phyloP scores from a whole-genome alignment of 1,284 basidiomycete genomes.

The Leccinum angustisporum region DNA sequence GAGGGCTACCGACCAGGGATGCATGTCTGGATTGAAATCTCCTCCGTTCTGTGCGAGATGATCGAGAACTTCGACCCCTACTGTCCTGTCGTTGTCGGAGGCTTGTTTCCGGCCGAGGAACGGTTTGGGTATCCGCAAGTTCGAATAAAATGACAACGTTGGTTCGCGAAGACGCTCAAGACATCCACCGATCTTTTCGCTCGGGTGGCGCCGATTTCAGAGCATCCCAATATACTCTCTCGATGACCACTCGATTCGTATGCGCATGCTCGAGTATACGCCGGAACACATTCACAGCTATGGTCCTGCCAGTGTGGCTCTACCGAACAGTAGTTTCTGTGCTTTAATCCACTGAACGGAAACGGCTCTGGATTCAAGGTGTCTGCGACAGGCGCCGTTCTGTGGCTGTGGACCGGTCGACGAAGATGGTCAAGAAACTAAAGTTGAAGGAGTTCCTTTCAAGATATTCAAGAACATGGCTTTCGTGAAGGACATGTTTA shows the following conservation, averaged over 20 bases:
- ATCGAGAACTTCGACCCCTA: constrained; percentile 91
- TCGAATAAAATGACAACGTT: constrained; percentile 94
- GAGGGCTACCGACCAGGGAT: constrained; percentile 90
- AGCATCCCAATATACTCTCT: constrained; percentile 93
- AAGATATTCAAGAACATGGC: constrained; percentile 99
- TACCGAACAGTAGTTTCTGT: constrained; percentile 97
- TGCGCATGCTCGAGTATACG: constrained; percentile 99
- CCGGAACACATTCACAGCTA: constrained; percentile 99
- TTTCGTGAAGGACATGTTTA: constrained; percentile 99
- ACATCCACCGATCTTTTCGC: constrained; percentile 94
- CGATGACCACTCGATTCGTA: constrained; percentile 95
- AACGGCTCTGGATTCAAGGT: constrained; percentile 82
- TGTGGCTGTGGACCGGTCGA: constrained; percentile 86
- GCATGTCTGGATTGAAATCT: constrained; percentile 93
- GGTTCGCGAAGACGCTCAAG: constrained; percentile 92
- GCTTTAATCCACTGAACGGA: constrained; percentile 83
- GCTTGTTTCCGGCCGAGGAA: constrained; percentile 89
- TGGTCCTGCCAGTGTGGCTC: constrained; percentile 68
- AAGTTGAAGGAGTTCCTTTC: constrained; percentile 92
- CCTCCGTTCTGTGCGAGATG: constrained; percentile 86
- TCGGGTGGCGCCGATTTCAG: constrained; percentile 98
- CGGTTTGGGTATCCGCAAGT: constrained; percentile 93
- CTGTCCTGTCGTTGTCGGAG: constrained; percentile 92
- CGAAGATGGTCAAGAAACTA: constrained; percentile 97
- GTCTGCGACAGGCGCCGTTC: constrained; percentile 91